Conservation (phyloP, 1,284 basidiomycete genomes). For the Fomitopsis palustris region DNA sequence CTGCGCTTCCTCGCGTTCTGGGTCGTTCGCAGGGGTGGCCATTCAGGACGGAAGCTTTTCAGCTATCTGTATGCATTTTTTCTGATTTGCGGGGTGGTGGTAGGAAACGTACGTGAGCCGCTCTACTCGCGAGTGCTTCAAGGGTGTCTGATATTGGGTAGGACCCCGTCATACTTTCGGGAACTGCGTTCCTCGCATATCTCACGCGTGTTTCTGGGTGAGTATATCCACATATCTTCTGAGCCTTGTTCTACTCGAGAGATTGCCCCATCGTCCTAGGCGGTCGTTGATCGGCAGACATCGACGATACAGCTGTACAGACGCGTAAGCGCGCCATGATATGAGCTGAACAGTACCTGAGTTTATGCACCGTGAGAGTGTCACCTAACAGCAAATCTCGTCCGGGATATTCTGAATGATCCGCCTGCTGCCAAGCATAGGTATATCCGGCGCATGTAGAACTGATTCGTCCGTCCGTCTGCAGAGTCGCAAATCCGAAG, state of each 20-base stretch:
- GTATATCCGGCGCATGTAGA: no score
- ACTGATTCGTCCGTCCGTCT: neutral
- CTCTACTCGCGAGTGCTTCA: no score
- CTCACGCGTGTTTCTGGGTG: slow-evolving; percentile 72
- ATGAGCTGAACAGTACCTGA: no score
- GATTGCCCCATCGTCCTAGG: no score
- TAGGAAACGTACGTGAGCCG: slow-evolving; percentile 68
- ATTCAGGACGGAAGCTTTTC: slow-evolving; percentile 69
- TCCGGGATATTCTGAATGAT: no score
- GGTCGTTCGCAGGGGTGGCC: slow-evolving; percentile 78
- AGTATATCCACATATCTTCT: slow-evolving; percentile 19
- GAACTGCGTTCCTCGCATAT: slow-evolving; percentile 86
- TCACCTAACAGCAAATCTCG: no score
- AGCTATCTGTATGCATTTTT: slow-evolving; percentile 26
- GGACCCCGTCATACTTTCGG: slow-evolving; percentile 83
- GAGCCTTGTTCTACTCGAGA: no score
- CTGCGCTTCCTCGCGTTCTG: slow-evolving; percentile 85
- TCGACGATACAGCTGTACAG: neutral
- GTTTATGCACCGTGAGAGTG: no score
- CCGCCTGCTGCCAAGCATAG: no score
- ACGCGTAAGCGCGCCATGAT: no score
- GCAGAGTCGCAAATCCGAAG: slow-evolving; percentile 50
- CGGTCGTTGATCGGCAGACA: no score
- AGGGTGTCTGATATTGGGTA: slow-evolving; percentile 18
- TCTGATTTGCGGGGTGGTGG: slow-evolving; percentile 71